These are phyloP conservation scores for Lactarius sp. DNA, from an alignment of 768 basidiomycete genomes.

Conservation along the genomic window DNA sequence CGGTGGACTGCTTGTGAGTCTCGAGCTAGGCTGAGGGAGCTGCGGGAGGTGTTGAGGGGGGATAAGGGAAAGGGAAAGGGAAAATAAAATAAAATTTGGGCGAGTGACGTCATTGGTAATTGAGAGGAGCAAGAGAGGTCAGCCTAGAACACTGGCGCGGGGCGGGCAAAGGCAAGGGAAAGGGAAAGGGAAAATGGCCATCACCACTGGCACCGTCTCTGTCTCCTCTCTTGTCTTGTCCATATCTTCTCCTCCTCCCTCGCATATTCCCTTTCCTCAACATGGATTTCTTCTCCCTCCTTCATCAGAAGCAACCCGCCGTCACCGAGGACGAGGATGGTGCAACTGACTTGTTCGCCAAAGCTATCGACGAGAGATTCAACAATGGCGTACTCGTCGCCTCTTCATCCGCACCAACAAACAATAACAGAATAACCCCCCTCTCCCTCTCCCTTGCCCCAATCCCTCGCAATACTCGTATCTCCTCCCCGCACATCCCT, in stretches of 20 bases:
- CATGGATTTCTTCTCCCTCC: slow-evolving; percentile 28
- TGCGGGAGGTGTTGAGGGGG: not conserved
- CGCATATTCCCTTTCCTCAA: not conserved
- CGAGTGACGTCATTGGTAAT: slow-evolving; percentile 19
- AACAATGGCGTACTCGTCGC: slow-evolving; percentile 27
- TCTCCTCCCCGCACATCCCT: slow-evolving; percentile 21
- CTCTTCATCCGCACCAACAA: slow-evolving; percentile 29
- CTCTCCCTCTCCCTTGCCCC: slow-evolving; percentile 27
- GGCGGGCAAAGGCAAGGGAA: slow-evolving; percentile 1
- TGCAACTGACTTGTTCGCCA: slow-evolving; percentile 45
- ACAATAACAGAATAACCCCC: slow-evolving; percentile 34
- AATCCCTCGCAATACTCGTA: slow-evolving; percentile 16
- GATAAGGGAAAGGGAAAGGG: no score
- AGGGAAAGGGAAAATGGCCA: slow-evolving; percentile 2
- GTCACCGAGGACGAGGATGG: slow-evolving; percentile 26
- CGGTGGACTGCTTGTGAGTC: not conserved
- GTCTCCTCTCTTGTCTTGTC: not conserved
- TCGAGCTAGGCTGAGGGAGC: not conserved
- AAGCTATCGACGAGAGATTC: slow-evolving; percentile 49
- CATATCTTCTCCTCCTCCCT: not conserved
- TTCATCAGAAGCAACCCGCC: slow-evolving; percentile 13
- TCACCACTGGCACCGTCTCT: not conserved
- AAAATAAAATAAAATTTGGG: not conserved
- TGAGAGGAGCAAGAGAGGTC: not conserved
- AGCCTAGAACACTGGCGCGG: slow-evolving; percentile 23